These are phyloP conservation scores for Hypoxylon intermedium DNA, from an alignment of 495 filamentous ascomycete species.

Conservation along the genomic window DNA sequence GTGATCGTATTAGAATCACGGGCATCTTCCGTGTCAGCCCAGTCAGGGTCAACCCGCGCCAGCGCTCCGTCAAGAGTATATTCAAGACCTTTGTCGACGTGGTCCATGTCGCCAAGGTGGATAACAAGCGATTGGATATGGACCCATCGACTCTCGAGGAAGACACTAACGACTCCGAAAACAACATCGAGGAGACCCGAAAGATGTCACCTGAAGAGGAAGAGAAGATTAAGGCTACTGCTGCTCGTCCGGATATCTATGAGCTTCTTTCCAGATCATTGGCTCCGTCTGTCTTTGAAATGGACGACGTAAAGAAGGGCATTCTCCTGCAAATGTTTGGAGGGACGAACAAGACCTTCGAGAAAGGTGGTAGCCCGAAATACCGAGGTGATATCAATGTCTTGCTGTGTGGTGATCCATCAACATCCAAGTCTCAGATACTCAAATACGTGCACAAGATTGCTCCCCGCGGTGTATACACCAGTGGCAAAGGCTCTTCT, in stretches of 20 bases:
- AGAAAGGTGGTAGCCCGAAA: constrained; percentile 92
- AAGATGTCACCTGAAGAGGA: constrained; percentile 91
- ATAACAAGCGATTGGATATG: constrained; percentile 89
- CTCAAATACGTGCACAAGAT: constrained; percentile 96
- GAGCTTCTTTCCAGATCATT: constrained; percentile 90
- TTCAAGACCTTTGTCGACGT: constrained; percentile 99
- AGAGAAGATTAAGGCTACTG: constrained; percentile 83
- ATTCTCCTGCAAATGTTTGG: constrained; percentile 96
- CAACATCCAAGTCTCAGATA: constrained; percentile 93
- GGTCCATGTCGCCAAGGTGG: constrained; percentile 93
- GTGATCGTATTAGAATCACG: constrained; percentile 94
- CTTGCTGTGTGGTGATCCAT: constrained; percentile 94
- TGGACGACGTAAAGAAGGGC: constrained; percentile 99
- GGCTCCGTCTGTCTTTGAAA: constrained; percentile 94
- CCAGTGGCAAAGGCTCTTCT: constrained; percentile 94
- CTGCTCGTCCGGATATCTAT: constrained; percentile 85
- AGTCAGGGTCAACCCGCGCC: constrained; percentile 92
- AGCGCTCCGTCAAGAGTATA: constrained; percentile 87
- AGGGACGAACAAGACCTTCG: constrained; percentile 97
- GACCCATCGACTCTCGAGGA: constrained; percentile 86
- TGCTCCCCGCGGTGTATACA: constrained; percentile 95
- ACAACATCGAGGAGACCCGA: constrained; percentile 78
- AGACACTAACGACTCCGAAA: constrained; percentile 74
- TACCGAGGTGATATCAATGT: constrained; percentile 98
- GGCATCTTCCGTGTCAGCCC: constrained; percentile 95